Conservation (phyloP, 805 yeast species). For the Hanseniaspora pseudoguilliermondii region DNA sequence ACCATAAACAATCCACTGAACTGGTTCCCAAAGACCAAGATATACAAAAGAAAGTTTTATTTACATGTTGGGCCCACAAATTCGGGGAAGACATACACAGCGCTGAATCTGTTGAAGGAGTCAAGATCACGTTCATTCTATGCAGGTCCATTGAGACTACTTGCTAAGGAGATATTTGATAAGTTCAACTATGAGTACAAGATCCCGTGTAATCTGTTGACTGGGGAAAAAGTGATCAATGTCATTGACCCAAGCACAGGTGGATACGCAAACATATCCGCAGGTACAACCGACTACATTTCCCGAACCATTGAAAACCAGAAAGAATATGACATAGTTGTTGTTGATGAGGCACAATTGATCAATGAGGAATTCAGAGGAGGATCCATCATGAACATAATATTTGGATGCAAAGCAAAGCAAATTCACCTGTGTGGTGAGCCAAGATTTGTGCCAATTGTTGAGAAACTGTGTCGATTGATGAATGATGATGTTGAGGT, state of each 20-base stretch:
- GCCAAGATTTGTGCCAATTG: slow-evolving; percentile 60
- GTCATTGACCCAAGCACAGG: slow-evolving; percentile 53
- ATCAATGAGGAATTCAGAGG: slow-evolving; percentile 70
- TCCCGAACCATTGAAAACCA: slow-evolving; percentile 37
- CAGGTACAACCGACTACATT: slow-evolving; percentile 86
- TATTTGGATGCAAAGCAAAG: slow-evolving; percentile 72
- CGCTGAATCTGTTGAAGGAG: slow-evolving; percentile 51
- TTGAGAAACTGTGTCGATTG: slow-evolving; percentile 42
- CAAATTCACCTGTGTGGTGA: slow-evolving; percentile 94
- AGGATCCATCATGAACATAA: slow-evolving; percentile 86
- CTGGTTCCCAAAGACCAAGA: slow-evolving; percentile 80
- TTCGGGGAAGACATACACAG: slow-evolving; percentile 84
- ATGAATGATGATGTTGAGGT: slow-evolving; percentile 78
- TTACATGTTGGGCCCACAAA: slow-evolving; percentile 97
- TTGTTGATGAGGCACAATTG: slow-evolving; percentile 95
- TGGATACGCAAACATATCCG: slow-evolving; percentile 56
- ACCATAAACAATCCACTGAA: slow-evolving; percentile 41
- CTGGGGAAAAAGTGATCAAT: slow-evolving; percentile 89
- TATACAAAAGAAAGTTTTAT: slow-evolving; percentile 62
- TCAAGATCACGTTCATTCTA: slow-evolving; percentile 62
- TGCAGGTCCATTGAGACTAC: slow-evolving; percentile 85
- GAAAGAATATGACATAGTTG: slow-evolving; percentile 67
- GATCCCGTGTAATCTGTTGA: slow-evolving; percentile 64
- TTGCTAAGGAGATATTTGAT: slow-evolving; percentile 87
- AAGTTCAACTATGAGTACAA: slow-evolving; percentile 50